phyloP scores from a whole-genome alignment of 768 basidiomycete genomes.

The Amanita rubescens region DNA sequence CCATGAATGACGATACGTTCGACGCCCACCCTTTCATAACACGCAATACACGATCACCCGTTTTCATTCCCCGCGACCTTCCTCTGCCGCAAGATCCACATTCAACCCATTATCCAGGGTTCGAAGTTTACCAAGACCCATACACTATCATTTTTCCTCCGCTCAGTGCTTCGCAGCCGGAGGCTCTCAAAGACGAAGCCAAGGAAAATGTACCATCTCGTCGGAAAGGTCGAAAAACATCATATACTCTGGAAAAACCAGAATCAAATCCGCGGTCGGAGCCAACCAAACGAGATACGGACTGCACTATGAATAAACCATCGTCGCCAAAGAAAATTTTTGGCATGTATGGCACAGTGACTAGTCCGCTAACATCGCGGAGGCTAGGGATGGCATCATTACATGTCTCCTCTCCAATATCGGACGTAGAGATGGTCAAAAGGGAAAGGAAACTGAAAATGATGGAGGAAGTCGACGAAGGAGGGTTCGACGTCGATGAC shows the following conservation, averaged over 20 bases:
- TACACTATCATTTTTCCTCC: slow-evolving; percentile 16
- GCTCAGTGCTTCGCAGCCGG: slow-evolving; percentile 4
- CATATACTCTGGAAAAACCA: slow-evolving; percentile 5
- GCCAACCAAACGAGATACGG: slow-evolving; percentile 10
- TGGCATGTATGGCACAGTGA: slow-evolving; percentile 6
- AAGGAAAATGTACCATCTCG: slow-evolving; percentile 57
- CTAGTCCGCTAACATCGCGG: slow-evolving; percentile 17
- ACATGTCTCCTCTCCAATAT: slow-evolving; percentile 2
- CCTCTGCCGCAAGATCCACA: slow-evolving; percentile 39
- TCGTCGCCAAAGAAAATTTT: slow-evolving; percentile 18
- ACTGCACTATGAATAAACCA: slow-evolving; percentile 15
- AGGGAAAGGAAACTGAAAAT: slow-evolving; percentile 6
- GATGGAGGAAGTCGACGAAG: slow-evolving; percentile 7
- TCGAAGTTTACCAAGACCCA: slow-evolving; percentile 49
- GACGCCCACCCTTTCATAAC: slow-evolving; percentile 1
- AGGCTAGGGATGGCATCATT: slow-evolving; percentile 14
- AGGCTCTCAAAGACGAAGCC: slow-evolving; percentile 28
- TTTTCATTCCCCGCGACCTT: slow-evolving; percentile 28
- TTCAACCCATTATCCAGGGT: slow-evolving; percentile 64
- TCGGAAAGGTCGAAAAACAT: slow-evolving; percentile 36
- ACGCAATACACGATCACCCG: slow-evolving; percentile 13
- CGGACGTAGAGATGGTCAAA: not conserved
- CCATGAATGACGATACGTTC: not conserved
- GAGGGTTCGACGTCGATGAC: not conserved
- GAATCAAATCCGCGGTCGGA: not conserved